Percentiles rank a stretch among this genome's conserved stretches.
Evolutionary conservation across 2,329 filamentous ascomycete species (phyloP).

Genomic region (Cercospora citrullina): DNA sequence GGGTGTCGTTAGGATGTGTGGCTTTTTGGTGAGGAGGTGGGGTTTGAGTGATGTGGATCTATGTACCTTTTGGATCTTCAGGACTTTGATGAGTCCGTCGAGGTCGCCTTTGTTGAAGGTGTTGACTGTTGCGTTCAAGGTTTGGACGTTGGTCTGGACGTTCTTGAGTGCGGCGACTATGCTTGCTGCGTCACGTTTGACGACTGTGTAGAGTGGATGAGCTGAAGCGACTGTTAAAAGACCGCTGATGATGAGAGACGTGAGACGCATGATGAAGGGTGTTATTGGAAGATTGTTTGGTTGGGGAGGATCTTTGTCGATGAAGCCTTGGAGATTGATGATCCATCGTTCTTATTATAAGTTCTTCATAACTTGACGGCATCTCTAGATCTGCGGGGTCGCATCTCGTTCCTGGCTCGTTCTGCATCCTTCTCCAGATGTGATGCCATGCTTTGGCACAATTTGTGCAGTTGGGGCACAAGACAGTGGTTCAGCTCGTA

Average conservation of each 20-base stretch:
- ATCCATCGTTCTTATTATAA: background rate
- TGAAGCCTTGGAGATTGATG: background rate
- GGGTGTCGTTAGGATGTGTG: background rate
- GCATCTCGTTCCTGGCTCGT: background rate
- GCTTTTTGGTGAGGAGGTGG: background rate
- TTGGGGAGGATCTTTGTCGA: background rate
- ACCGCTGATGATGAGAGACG: constrained; percentile 12
- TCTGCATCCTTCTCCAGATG: background rate
- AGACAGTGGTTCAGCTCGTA: background rate
- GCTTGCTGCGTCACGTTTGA: constrained; percentile 21
- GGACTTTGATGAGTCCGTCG: constrained; percentile 17
- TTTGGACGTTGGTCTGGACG: constrained; percentile 20
- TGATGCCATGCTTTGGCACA: constrained; percentile 7
- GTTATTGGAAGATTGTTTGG: background rate
- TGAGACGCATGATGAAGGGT: constrained; percentile 4
- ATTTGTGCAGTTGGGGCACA: background rate
- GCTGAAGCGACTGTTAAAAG: constrained; percentile 18
- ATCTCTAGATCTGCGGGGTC: background rate
- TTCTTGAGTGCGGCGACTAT: constrained; percentile 20
- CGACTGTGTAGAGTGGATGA: constrained; percentile 11
- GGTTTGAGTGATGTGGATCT: background rate
- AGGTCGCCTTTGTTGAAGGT: constrained; percentile 23
- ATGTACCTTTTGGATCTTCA: constrained; percentile 20
- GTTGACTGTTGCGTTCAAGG: constrained; percentile 22
- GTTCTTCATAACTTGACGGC: background rate